A percentile compares a stretch with the other conserved stretches of the same genome.
Conservation (phyloP, 768 basidiomycete genomes). For the Lactifluus subvellereus region DNA sequence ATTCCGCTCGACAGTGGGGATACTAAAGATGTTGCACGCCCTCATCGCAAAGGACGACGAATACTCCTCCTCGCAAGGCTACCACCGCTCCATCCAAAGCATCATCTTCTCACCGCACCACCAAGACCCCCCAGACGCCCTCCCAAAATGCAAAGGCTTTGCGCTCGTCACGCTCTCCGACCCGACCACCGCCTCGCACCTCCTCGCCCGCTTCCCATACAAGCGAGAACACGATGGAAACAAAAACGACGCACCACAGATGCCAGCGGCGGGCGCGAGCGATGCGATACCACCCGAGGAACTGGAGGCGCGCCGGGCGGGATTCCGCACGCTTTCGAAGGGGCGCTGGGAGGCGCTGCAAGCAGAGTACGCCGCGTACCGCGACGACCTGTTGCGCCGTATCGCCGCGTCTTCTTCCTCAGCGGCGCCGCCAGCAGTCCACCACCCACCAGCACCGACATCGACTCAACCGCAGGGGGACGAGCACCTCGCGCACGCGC, state of each 20-base stretch:
- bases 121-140: slow-evolving; percentile 49
- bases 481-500: neutral
- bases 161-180: slow-evolving; percentile 57
- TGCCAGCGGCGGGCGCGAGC: neutral
- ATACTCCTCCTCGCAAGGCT: neutral
- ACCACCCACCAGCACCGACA: neutral
- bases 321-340: slow-evolving; percentile 55
- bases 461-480: neutral
- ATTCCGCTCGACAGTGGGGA: slow-evolving; percentile 45
- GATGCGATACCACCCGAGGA: neutral
- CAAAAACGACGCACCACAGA: neutral
- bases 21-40: slow-evolving; percentile 37
- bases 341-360: slow-evolving; percentile 57
- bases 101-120: slow-evolving; percentile 59
- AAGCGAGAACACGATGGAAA: slow-evolving; percentile 24
- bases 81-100: slow-evolving; percentile 38
- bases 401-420: slow-evolving; percentile 4
- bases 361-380: slow-evolving; percentile 63
- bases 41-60: slow-evolving; percentile 6
- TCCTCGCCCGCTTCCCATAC: slow-evolving; percentile 64
- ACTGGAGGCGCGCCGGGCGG: slow-evolving; percentile 49
- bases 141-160: slow-evolving; percentile 66
- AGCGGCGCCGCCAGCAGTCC: neutral
- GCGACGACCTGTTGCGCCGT: slow-evolving; percentile 45
- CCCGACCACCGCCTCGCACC: slow-evolving; percentile 34